Evolutionary conservation across 2,329 filamentous ascomycete species (phyloP), one percentile per base, ranked within the genome.

Genomic region (Ramichloridium luteum): DNA sequence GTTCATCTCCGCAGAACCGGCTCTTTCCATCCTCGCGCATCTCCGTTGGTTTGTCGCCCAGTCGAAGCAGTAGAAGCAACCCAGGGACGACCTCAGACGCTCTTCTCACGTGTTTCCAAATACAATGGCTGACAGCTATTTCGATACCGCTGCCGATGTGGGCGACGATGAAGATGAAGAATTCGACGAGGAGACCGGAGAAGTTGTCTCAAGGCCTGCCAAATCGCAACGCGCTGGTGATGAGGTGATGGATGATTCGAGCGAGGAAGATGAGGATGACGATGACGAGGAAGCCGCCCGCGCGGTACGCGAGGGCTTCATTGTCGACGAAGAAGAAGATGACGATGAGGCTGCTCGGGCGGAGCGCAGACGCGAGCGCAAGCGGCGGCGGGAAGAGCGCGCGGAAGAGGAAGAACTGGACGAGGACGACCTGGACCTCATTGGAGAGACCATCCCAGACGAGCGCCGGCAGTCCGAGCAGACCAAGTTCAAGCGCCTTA

Each of bases 401-500:
- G 77, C 83, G 40, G 84, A 93, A 51, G 85, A 88, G 39, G 81
- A 83, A 38, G 66, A 65, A 38, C 72, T 98, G 6, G 90, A 96
- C 47, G 88, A 94, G 45, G 90, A 98, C 56, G 90, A 98, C 66
- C 61, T 98, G 36, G 90, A 96, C 53, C 68, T 98, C 34, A 94
- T 98, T 46, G 86, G 85, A 31, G 81, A 92, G 54, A 76, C 77
- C 43, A 74, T 77, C 43, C 77, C 77, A 2, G 79, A 72, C 53
- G 72, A 80, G 48, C 72, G 74, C 13, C 75, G 76, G 47, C 64
- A 74, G 16, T 65, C 75, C 28, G 60, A 76, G 41, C 75, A 88
- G 70, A 78, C 79, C 45, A 92, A 93, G 55, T 93, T 92, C 67
- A 98, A 98, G 61, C 81, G 90, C 25, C 73, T 98, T 34, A 98